phyloP scores from a whole-genome alignment of 768 basidiomycete genomes.

The Boletales sp. region DNA sequence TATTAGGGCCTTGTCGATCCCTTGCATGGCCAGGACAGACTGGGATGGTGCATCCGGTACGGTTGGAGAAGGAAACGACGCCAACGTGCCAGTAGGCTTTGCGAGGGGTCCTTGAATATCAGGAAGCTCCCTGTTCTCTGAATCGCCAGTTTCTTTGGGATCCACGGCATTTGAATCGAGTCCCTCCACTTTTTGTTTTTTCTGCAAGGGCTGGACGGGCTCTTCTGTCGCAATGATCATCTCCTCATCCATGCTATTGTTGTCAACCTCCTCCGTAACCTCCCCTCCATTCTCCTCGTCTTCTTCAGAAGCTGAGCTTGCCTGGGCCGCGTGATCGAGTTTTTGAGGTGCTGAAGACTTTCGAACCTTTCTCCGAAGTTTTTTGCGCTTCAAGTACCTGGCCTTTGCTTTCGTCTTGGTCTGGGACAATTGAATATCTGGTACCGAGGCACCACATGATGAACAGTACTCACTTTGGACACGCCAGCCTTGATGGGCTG shows the following conservation, averaged over 20 bases:
- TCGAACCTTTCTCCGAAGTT: slow-evolving; percentile 55
- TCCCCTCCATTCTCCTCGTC: slow-evolving; percentile 21
- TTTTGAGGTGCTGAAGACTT: slow-evolving; percentile 30
- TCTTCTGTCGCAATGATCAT: slow-evolving; percentile 3
- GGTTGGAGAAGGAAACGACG: slow-evolving; percentile 65
- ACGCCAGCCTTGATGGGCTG: not conserved
- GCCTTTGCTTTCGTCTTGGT: slow-evolving; percentile 69
- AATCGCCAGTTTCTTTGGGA: not conserved
- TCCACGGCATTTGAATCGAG: slow-evolving; percentile 14
- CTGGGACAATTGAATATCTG: slow-evolving; percentile 24
- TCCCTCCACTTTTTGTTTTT: slow-evolving; percentile 39
- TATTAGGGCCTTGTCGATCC: slow-evolving; percentile 69
- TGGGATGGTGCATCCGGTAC: slow-evolving; percentile 69
- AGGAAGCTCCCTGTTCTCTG: not conserved
- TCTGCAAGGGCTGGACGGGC: slow-evolving; percentile 35
- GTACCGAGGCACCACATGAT: not conserved
- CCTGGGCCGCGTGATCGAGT: slow-evolving; percentile 16
- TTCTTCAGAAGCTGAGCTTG: slow-evolving; percentile 17
- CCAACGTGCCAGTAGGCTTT: slow-evolving; percentile 40
- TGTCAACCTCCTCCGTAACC: slow-evolving; percentile 16
- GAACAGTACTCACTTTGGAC: slow-evolving; percentile 18
- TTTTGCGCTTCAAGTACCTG: slow-evolving; percentile 72
- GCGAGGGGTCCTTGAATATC: slow-evolving; percentile 4
- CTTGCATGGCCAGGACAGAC: slow-evolving; percentile 69
- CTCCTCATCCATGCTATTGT: slow-evolving; percentile 8